These are phyloP conservation scores for Mycosarcoma maydis DNA, from an alignment of 1,284 basidiomycete genomes.

Conservation along the genomic window DNA sequence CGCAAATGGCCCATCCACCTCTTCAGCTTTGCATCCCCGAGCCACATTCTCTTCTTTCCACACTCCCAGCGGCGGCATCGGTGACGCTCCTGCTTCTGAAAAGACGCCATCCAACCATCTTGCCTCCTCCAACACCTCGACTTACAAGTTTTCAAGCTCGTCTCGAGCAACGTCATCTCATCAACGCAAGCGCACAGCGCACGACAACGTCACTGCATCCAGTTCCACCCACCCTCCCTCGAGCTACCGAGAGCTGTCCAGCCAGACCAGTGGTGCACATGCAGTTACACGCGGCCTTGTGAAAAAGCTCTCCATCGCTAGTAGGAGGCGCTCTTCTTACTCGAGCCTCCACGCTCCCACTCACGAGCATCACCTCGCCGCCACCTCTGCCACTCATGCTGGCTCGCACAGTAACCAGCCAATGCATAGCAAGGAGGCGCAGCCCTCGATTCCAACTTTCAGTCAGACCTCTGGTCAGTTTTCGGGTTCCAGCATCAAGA, in stretches of 20 bases:
- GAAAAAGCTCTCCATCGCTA: conserved; percentile 11
- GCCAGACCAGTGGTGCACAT: background rate
- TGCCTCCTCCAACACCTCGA: conserved; percentile 1
- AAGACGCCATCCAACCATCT: background rate
- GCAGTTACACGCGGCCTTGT: conserved; percentile 6
- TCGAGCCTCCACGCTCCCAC: background rate
- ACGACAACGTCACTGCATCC: background rate
- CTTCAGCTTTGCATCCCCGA: background rate
- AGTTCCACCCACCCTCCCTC: conserved; percentile 19
- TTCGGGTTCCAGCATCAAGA: too few relatives aligned
- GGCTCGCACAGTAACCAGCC: too few relatives aligned
- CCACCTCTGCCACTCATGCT: too few relatives aligned
- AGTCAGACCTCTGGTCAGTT: too few relatives aligned
- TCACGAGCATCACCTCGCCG: background rate
- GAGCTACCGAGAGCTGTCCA: conserved; percentile 13
- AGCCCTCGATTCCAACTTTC: too few relatives aligned
- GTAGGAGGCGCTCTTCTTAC: conserved; percentile 4
- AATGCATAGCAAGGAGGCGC: too few relatives aligned
- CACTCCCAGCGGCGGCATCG: conserved; percentile 11
- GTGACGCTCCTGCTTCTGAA: conserved; percentile 12
- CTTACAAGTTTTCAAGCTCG: conserved; percentile 11
- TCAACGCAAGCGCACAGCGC: background rate
- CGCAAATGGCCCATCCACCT: background rate
- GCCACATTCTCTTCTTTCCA: conserved; percentile 11
- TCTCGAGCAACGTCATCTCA: background rate